Percentiles rank a stretch among this genome's conserved stretches.
Evolutionary conservation across 1,284 basidiomycete species (phyloP).

Genomic region (Malassezia obtusa): DNA sequence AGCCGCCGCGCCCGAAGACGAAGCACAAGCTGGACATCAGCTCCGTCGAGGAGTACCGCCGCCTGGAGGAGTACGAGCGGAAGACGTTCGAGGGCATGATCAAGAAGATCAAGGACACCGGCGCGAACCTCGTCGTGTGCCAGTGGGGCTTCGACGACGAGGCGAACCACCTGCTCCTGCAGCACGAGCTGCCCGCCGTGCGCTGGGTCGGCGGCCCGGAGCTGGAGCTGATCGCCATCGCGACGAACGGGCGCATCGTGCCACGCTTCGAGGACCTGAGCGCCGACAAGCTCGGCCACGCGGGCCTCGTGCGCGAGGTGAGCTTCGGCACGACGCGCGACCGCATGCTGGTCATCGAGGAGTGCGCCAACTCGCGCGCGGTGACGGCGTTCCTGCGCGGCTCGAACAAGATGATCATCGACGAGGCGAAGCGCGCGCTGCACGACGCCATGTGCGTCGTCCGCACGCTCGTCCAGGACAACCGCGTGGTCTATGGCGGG

Average conservation of each 20-base stretch:
- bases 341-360: conserved; percentile 98
- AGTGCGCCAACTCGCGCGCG: conserved; percentile 90
- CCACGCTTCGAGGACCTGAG: conserved; percentile 93
- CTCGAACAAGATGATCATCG: conserved; percentile 94
- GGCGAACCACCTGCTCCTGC: conserved; percentile 94
- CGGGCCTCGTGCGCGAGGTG: conserved; percentile 84
- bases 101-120: conserved; percentile 89
- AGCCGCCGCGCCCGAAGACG: conserved; percentile 95
- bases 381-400: conserved; percentile 96
- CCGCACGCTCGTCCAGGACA: conserved; percentile 85
- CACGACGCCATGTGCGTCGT: conserved; percentile 97
- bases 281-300: conserved; percentile 78
- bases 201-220: conserved; percentile 98
- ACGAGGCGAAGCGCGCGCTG: conserved; percentile 92
- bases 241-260: conserved; percentile 94
- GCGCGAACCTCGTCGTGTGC: conserved; percentile 95
- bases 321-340: conserved; percentile 94
- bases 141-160: conserved; percentile 99
- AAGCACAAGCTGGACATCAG: conserved; percentile 99
- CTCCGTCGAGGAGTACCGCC: conserved; percentile 93
- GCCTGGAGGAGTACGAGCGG: conserved; percentile 86
- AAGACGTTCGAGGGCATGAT: conserved; percentile 97
- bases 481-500: conserved; percentile 94
- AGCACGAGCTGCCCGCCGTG: conserved; percentile 94
- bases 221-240: conserved; percentile 97